Evolutionary conservation across 768 basidiomycete species (phyloP), one percentile per base, ranked within the genome.

Genomic region (Trametopsis cervina): DNA sequence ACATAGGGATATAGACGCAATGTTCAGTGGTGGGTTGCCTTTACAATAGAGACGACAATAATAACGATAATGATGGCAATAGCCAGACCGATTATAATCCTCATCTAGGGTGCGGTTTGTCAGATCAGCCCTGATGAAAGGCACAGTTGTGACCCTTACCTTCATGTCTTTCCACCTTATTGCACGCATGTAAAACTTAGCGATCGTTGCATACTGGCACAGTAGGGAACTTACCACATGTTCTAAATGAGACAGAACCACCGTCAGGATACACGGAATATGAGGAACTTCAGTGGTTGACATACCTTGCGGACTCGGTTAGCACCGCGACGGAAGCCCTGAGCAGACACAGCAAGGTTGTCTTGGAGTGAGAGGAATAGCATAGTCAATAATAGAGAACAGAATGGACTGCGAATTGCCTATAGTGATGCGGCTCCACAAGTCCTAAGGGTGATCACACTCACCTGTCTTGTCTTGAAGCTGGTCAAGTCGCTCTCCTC

Each of bases 401-500:
- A 7, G 29, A 33, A 33, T 12, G 33, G 46, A n/a, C n/a, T n/a
- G n/a, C n/a, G n/a, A n/a, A 3, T 17, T 2, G 37, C 4, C 26
- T n/a, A 29, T 25, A 21, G 13, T 11, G 33, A 6, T 17, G 36
- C 44, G 25, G n/a, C 6, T 11, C 33, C 24, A 24, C 39, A 40
- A 43, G n/a, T n/a, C n/a, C n/a, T n/a, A n/a, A n/a, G n/a, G n/a
- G n/a, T n/a, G n/a, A n/a, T n/a, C n/a, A 17, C 33, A 75, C 85
- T 57, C 57, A 95, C 95, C 94, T 44, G 96, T 99, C 78, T 98
- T 98, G 69, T 96, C 95, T 68, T 97, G 95, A 55, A 98, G 69
- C 42, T 86, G 85, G 62, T 98, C 93, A 54, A 99, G 71, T 55
- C 91, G 69, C 71, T 98, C 95, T 60, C 94, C 94, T 61, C 96